phyloP scores from a whole-genome alignment of 1,139 yeast genomes.

The Petasospora rhodanensis region DNA sequence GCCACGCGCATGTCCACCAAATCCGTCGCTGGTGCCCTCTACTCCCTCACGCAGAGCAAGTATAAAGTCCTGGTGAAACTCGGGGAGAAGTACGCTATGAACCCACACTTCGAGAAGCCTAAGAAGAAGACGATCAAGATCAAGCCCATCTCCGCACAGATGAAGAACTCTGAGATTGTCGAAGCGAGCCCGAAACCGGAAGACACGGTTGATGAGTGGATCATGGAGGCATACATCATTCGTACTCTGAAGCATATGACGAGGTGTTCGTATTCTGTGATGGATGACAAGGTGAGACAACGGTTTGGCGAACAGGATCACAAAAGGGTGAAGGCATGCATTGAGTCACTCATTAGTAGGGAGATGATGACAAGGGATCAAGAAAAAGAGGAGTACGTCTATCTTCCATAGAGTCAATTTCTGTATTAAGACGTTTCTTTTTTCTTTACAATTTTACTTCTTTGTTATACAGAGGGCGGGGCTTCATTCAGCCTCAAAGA shows the following conservation, averaged over 20 bases:
- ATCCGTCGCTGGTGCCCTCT: conserved; percentile 14
- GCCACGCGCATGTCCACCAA: conserved; percentile 14
- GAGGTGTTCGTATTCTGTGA: conserved; percentile 29
- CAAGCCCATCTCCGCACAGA: conserved; percentile 28
- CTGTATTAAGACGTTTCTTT: too few species aligned
- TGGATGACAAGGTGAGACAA: conserved; percentile 32
- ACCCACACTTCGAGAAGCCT: conserved; percentile 28
- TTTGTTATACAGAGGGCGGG: too few species aligned
- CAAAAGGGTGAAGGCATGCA: conserved; percentile 30
- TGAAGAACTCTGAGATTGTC: conserved; percentile 23
- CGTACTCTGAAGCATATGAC: conserved; percentile 32
- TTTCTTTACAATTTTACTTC: too few species aligned
- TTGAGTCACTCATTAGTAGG: conserved; percentile 29
- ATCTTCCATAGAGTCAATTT: too few species aligned
- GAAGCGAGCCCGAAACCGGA: too few species aligned
- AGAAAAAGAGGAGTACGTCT: conserved; percentile 21
- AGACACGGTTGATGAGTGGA: conserved; percentile 20
- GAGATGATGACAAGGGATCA: conserved; percentile 29
- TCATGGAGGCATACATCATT: conserved; percentile 33
- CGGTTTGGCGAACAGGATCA: too few species aligned
- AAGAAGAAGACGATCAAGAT: conserved; percentile 28
- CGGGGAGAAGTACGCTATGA: conserved; percentile 27
- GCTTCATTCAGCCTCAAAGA: conserved; percentile 64
- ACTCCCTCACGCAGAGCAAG: conserved; percentile 20
- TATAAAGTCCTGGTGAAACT: conserved; percentile 22